phyloP scores from a whole-genome alignment of 345 rosid species.

The Camelina neglecta region DNA sequence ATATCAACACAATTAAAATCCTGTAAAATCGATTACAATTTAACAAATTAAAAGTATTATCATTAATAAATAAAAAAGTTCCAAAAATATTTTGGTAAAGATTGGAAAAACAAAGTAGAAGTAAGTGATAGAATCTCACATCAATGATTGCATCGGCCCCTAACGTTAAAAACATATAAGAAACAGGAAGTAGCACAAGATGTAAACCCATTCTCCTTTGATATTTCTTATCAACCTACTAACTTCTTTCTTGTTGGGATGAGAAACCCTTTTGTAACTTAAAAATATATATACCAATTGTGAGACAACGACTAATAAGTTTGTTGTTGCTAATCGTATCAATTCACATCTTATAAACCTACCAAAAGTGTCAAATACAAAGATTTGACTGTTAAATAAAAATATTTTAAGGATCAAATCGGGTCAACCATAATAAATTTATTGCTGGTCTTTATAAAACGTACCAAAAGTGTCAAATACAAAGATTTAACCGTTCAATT shows the following conservation, averaged over 20 bases:
- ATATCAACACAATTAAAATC: constrained; percentile 35
- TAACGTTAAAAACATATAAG: neutral
- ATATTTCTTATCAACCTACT: too few species aligned
- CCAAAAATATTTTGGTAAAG: too few species aligned
- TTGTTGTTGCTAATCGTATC: neutral
- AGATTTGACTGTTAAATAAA: neutral
- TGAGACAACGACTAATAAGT: neutral
- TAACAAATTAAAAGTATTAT: neutral
- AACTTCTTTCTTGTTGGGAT: too few species aligned
- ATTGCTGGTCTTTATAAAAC: too few species aligned
- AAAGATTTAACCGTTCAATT: too few species aligned
- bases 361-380: too few species aligned
- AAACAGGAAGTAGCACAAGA: neutral
- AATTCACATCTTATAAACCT: neutral
- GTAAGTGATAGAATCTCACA: constrained; percentile 11
- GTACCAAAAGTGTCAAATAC: too few species aligned
- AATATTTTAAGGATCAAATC: too few species aligned
- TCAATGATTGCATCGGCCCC: neutral
- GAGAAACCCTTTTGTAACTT: too few species aligned
- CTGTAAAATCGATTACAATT: neutral
- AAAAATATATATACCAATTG: too few species aligned
- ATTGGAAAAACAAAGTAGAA: neutral
- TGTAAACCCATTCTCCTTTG: constrained; percentile 2
- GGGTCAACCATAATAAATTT: too few species aligned
- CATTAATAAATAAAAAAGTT: too few species aligned